These are phyloP conservation scores for Fusarium acutatum DNA, from an alignment of 2,329 filamentous ascomycete species.

Conservation along the genomic window DNA sequence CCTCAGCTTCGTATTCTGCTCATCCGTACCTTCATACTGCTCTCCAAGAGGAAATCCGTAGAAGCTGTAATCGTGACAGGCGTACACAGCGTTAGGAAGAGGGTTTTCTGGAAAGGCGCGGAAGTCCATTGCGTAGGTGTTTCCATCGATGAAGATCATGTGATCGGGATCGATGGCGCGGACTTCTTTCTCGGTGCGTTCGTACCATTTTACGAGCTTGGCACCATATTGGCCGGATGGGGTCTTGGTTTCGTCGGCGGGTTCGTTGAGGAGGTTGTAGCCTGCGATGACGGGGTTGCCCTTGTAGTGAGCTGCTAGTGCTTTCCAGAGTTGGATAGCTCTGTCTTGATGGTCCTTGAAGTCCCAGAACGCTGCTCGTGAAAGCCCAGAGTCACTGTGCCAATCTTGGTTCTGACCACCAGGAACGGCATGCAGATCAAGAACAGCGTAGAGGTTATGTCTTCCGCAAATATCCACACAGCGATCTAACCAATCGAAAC, in stretches of 20 bases:
- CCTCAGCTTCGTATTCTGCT: constrained; percentile 54
- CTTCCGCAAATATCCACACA: constrained; percentile 56
- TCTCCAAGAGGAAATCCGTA: constrained; percentile 58
- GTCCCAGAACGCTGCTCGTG: constrained; percentile 56
- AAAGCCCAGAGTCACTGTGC: constrained; percentile 52
- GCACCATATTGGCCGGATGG: constrained; percentile 31
- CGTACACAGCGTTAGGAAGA: constrained; percentile 60
- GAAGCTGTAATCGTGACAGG: constrained; percentile 61
- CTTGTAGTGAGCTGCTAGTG: constrained; percentile 52
- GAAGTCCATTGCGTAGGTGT: constrained; percentile 64
- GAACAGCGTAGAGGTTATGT: constrained; percentile 54
- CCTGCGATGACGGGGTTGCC: constrained; percentile 53
- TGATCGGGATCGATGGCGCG: constrained; percentile 56
- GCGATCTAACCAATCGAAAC: constrained; percentile 59
- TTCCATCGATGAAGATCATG: constrained; percentile 61
- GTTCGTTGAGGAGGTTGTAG: constrained; percentile 50
- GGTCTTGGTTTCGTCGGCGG: constrained; percentile 43
- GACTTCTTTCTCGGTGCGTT: constrained; percentile 50
- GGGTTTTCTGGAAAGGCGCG: constrained; percentile 51
- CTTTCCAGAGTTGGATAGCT: constrained; percentile 54
- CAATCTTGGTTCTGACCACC: constrained; percentile 60
- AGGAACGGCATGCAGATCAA: constrained; percentile 56
- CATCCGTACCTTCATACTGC: constrained; percentile 50
- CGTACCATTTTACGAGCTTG: constrained; percentile 52
- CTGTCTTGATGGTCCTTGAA: constrained; percentile 58